These are phyloP conservation scores for Haematococcus sp. DNA, from an alignment of 139 green algal species.

Conservation along the genomic window DNA sequence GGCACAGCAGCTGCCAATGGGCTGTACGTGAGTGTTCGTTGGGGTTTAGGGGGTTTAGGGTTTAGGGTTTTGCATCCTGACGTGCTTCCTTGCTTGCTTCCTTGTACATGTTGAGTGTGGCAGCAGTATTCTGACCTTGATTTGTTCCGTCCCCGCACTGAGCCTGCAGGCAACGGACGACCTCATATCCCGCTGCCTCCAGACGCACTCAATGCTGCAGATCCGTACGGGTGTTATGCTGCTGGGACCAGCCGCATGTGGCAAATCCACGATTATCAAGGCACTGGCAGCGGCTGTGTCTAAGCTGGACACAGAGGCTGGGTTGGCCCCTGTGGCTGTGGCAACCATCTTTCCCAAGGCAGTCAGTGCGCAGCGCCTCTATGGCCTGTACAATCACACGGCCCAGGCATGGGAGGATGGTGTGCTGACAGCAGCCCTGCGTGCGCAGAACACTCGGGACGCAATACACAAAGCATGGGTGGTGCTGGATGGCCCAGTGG, in stretches of 20 bases:
- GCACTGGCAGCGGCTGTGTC: constrained; percentile 45
- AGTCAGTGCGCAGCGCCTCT: constrained; percentile 62
- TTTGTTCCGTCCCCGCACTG: not conserved
- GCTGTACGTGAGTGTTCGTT: no score
- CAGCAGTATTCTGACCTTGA: not conserved
- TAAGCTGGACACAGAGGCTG: constrained; percentile 25
- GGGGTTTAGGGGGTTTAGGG: no score
- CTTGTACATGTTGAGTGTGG: no score
- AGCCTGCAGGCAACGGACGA: constrained; percentile 24
- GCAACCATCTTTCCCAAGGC: constrained; percentile 8
- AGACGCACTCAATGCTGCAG: constrained; percentile 36
- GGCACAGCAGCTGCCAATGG: no score
- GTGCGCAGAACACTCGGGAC: constrained; percentile 22
- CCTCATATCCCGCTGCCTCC: constrained; percentile 19
- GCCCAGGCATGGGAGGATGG: constrained; percentile 71
- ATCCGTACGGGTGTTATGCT: constrained; percentile 62
- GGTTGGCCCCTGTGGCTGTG: not conserved
- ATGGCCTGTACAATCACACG: constrained; percentile 59
- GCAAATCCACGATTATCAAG: constrained; percentile 42
- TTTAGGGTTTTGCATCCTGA: no score
- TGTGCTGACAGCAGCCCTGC: constrained; percentile 58
- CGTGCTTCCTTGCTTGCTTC: no score
- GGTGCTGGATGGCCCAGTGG: constrained; percentile 56
- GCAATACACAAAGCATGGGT: constrained; percentile 6
- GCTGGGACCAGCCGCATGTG: constrained; percentile 52